These are phyloP conservation scores for Schizophyllum amplum DNA, from an alignment of 1,284 basidiomycete genomes.

Conservation along the genomic window DNA sequence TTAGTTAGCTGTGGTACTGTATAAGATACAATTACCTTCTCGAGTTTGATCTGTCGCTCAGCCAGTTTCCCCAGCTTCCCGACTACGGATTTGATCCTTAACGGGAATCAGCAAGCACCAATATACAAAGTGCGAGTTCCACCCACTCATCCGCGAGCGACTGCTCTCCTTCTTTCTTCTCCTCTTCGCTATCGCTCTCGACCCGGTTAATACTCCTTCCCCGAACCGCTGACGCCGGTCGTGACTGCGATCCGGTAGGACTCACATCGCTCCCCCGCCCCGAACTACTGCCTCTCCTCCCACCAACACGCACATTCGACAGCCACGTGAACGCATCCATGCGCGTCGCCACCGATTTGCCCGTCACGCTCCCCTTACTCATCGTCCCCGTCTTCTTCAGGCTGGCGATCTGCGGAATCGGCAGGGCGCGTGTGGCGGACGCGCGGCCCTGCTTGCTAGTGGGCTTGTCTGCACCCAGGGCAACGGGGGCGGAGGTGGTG, in stretches of 20 bases:
- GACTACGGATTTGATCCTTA: slow-evolving; percentile 73
- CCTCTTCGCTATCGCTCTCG: slow-evolving; percentile 37
- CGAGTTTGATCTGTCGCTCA: slow-evolving; percentile 71
- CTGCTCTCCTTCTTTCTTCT: slow-evolving; percentile 23
- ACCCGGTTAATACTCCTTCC: slow-evolving; percentile 16
- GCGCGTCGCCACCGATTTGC: slow-evolving; percentile 33
- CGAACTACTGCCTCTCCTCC: slow-evolving; percentile 25
- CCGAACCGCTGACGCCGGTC: slow-evolving; percentile 7
- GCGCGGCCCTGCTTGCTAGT: background rate
- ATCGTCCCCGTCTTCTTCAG: slow-evolving; percentile 38
- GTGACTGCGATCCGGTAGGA: slow-evolving; percentile 12
- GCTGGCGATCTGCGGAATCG: slow-evolving; percentile 13
- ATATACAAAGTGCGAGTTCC: background rate
- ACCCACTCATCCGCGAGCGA: slow-evolving; percentile 71
- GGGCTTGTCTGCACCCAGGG: background rate
- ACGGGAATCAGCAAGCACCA: slow-evolving; percentile 2
- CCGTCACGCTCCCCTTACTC: slow-evolving; percentile 47
- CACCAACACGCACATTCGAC: slow-evolving; percentile 55
- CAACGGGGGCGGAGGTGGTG: background rate
- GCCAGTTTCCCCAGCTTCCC: slow-evolving; percentile 60
- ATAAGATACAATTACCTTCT: slow-evolving; percentile 85
- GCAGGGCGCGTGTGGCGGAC: background rate
- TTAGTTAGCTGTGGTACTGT: slow-evolving; percentile 50
- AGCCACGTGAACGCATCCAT: slow-evolving; percentile 68
- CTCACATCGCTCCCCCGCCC: slow-evolving; percentile 23